Percentiles rank a stretch among this genome's conserved stretches.
These are phyloP conservation scores for Ormosia emarginata DNA, from an alignment of 306 rosid species.

Conservation along the genomic window DNA sequence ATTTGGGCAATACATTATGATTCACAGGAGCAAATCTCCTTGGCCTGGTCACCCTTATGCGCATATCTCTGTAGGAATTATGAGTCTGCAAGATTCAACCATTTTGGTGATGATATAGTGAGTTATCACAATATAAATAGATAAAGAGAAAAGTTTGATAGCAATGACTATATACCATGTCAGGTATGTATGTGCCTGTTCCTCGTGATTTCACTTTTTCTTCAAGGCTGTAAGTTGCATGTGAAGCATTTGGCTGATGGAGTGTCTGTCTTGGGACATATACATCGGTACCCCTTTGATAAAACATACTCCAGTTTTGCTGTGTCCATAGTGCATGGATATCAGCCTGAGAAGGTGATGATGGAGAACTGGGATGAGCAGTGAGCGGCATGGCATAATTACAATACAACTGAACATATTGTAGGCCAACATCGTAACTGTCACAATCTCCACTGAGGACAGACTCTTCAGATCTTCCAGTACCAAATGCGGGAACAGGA, in stretches of 20 bases:
- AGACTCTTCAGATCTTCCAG: constrained; percentile 47
- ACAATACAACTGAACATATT: constrained; percentile 21
- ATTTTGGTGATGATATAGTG: neutral
- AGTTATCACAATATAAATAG: constrained; percentile 2
- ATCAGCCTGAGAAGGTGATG: constrained; percentile 33
- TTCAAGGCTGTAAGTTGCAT: constrained; percentile 14
- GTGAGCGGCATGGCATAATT: neutral
- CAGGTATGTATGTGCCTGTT: constrained; percentile 74
- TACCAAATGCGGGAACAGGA: constrained; percentile 72
- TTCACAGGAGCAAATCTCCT: neutral
- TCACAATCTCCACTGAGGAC: constrained; percentile 51
- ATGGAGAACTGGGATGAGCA: constrained; percentile 23
- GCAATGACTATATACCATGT: constrained; percentile 37
- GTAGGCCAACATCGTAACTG: constrained; percentile 33
- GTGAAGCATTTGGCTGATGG: constrained; percentile 25
- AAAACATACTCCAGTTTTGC: constrained; percentile 26
- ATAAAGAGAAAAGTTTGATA: neutral
- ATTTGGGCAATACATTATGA: neutral
- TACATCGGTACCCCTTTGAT: constrained; percentile 18
- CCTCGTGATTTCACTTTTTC: constrained; percentile 47
- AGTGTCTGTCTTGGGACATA: constrained; percentile 17
- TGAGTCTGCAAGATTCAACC: constrained; percentile 35
- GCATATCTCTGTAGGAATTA: constrained; percentile 20
- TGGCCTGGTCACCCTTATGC: constrained; percentile 3
- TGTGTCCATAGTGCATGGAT: constrained; percentile 21